Evolutionary conservation across 768 basidiomycete genomes (phyloP).

Genomic region (Leccinum broughii): DNA sequence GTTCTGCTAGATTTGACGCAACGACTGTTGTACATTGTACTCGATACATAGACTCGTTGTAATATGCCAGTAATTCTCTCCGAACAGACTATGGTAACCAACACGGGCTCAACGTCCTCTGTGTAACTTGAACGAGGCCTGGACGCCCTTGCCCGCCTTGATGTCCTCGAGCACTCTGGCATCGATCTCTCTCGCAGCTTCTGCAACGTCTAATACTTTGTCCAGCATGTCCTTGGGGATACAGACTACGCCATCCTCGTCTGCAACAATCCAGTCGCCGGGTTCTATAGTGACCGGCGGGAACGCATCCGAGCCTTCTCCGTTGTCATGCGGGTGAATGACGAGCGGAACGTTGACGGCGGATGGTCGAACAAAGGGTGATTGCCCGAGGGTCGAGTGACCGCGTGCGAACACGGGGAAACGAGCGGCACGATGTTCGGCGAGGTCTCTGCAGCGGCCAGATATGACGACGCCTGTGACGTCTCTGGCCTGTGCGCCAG

Average conservation of each 20-base stretch:
- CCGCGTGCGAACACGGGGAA: conserved; percentile 86
- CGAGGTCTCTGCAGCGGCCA: conserved; percentile 81
- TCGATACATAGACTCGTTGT: conserved; percentile 20
- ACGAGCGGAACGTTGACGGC: conserved; percentile 66
- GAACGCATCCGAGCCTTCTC: conserved; percentile 42
- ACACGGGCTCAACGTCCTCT: conserved; percentile 46
- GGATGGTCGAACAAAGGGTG: conserved; percentile 79
- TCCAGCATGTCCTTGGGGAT: conserved; percentile 57
- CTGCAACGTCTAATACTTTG: conserved; percentile 59
- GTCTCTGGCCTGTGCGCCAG: conserved; percentile 72
- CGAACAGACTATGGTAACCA: background rate
- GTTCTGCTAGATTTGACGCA: conserved; percentile 21
- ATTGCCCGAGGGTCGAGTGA: conserved; percentile 84
- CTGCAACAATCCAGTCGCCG: conserved; percentile 83
- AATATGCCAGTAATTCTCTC: conserved; percentile 15
- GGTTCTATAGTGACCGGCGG: conserved; percentile 61
- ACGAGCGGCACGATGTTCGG: conserved; percentile 64
- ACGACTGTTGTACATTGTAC: conserved; percentile 21
- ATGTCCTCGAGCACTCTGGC: conserved; percentile 75
- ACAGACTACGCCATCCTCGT: conserved; percentile 87
- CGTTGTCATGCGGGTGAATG: conserved; percentile 38
- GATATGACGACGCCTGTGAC: conserved; percentile 79
- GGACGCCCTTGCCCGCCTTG: conserved; percentile 67
- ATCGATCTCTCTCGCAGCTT: conserved; percentile 63
- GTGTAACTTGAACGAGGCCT: conserved; percentile 76